Conservation (phyloP, 331 rosid species). For the Quercus lobata region DNA sequence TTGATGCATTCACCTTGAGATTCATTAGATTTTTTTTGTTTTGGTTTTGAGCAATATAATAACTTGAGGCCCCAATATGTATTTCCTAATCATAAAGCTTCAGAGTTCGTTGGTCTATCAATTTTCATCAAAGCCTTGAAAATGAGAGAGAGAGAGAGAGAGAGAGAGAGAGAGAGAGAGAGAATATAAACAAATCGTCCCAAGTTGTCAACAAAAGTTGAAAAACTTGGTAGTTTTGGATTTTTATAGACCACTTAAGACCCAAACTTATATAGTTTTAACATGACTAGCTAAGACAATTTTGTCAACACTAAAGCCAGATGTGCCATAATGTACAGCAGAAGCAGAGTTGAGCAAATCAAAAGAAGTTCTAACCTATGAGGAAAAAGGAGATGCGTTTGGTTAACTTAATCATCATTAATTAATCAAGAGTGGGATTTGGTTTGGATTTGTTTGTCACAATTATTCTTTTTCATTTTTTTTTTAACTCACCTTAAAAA, state of each 20-base stretch:
- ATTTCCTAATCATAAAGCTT: not conserved
- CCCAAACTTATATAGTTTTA: not conserved
- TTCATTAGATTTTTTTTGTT: not conserved
- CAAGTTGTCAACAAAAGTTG: not conserved
- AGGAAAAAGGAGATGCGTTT: slow-evolving; percentile 25
- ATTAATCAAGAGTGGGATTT: slow-evolving; percentile 48
- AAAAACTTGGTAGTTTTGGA: not conserved
- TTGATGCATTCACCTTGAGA: too few species aligned
- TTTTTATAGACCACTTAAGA: not conserved
- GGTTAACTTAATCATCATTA: slow-evolving; percentile 22
- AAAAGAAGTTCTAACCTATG: not conserved
- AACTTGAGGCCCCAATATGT: not conserved
- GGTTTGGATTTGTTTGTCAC: slow-evolving; percentile 31
- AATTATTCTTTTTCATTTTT: slow-evolving; percentile 8
- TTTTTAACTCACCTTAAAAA: not conserved
- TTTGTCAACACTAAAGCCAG: not conserved
- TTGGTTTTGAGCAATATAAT: not conserved
- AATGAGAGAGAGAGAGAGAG: not conserved
- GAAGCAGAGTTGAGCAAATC: not conserved
- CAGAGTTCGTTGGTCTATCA: not conserved
- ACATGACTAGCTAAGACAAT: slow-evolving; percentile 3
- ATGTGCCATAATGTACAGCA: not conserved
- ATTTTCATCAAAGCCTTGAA: not conserved
- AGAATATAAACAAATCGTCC: not conserved
- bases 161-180: too few species aligned